Evolutionary conservation across 2,329 filamentous ascomycete species (phyloP), one percentile per base, ranked within the genome.

Genomic region (Aspergillus cejpii): DNA sequence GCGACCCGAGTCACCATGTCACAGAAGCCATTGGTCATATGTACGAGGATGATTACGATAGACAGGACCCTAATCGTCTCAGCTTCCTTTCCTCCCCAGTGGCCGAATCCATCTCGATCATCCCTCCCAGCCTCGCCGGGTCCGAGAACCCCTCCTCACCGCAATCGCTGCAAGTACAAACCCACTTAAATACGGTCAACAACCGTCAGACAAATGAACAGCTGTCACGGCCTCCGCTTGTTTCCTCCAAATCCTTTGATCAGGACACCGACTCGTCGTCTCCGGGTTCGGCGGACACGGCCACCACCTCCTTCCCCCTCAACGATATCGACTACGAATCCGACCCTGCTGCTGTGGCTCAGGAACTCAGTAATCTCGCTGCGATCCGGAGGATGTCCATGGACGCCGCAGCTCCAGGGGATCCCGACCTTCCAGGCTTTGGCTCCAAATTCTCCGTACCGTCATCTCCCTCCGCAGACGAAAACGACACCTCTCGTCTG

Each of bases 361-460:
- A 94, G 69, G 90, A 96, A 69, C 72, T 96, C 57, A 94, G 85
- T 72, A 96, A 95, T 61, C 71, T 96, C 49, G 89, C 94, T 65
- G 90, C 90, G 2, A 78, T 96, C 50, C 80, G 90, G 55, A 81
- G 90, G 53, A 87, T 96, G 82, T 95, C 90, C 15, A 95, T 96
- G 89, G 90, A 94, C 63, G 87, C 94, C 5, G 78, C 80, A 53
- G 76, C 73, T 5, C 71, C 78, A 20, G 56, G 80, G 71, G 71
- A 94, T 58, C 80, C 72, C 10, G 72, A 74, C 51, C 59, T 75
- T 41, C 72, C 72, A 12, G 64, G 67, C 12, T 68, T 71, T 45
- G 62, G 59, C 37, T 57, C 60, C 17, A 67, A 62, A 44, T 55
- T 69, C 23, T 59, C 64, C 6, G 65, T 73, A 40, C 70, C 71